phyloP scores from a whole-genome alignment of 306 rosid genomes.

The Phaseolus lunatus region DNA sequence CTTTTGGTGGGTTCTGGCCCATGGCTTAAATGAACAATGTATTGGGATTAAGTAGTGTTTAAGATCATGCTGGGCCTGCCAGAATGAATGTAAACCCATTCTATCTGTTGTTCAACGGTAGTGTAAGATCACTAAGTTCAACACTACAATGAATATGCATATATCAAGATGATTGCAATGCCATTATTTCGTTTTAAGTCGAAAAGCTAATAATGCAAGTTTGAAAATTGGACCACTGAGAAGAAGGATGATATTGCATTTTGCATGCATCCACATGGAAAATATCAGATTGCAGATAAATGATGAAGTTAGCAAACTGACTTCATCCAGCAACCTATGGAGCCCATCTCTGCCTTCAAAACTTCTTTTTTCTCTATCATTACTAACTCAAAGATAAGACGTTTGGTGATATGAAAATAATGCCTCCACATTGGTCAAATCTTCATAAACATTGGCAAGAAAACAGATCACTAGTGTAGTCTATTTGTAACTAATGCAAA shows the following conservation, averaged over 20 bases:
- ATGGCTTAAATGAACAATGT: background rate
- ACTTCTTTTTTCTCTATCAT: constrained; percentile 64
- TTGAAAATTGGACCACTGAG: constrained; percentile 15
- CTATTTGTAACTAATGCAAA: background rate
- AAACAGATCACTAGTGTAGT: background rate
- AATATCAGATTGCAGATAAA: constrained; percentile 1
- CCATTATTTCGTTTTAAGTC: constrained; percentile 27
- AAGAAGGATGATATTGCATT: constrained; percentile 1
- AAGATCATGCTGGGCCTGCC: constrained; percentile 57
- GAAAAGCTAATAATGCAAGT: constrained; percentile 25
- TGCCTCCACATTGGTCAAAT: constrained; percentile 82
- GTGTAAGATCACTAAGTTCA: constrained; percentile 61
- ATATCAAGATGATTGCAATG: constrained; percentile 27
- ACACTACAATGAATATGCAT: constrained; percentile 46
- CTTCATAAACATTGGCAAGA: constrained; percentile 39
- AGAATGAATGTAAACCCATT: constrained; percentile 65
- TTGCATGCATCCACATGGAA: background rate
- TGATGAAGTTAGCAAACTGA: constrained; percentile 27
- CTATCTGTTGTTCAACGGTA: constrained; percentile 55
- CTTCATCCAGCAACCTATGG: constrained; percentile 79
- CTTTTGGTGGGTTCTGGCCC: background rate
- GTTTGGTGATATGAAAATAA: constrained; percentile 70
- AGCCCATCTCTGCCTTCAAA: constrained; percentile 59
- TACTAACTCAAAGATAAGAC: constrained; percentile 67
- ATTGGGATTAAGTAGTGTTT: background rate